Evolutionary conservation across 2,329 filamentous ascomycete genomes (phyloP).

Genomic region (Penicillium verrucosum): DNA sequence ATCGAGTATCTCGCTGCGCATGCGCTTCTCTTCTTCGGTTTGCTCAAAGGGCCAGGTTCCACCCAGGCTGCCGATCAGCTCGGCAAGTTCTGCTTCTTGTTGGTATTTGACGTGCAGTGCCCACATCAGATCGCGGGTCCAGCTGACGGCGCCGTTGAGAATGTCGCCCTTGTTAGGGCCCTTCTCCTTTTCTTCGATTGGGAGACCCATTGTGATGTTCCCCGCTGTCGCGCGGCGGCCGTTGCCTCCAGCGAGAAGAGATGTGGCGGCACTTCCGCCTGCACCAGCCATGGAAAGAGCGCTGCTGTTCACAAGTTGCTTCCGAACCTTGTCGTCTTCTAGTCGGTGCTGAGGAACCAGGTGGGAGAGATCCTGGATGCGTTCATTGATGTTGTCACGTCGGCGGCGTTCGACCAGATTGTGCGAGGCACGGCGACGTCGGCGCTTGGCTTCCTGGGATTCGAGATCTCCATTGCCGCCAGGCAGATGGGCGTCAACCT

Average conservation of each 20-base stretch:
- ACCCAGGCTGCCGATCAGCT: slow-evolving; percentile 68
- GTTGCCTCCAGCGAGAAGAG: slow-evolving; percentile 78
- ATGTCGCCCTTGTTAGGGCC: slow-evolving; percentile 99
- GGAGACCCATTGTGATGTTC: slow-evolving; percentile 88
- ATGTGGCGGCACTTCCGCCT: slow-evolving; percentile 64
- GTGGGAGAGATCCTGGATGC: slow-evolving; percentile 93
- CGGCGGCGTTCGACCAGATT: slow-evolving; percentile 93
- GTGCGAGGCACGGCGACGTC: slow-evolving; percentile 87
- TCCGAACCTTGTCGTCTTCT: slow-evolving; percentile 95
- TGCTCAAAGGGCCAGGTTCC: slow-evolving; percentile 75
- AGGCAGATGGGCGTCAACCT: slow-evolving; percentile 60
- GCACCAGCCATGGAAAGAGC: slow-evolving; percentile 76
- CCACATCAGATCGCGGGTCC: slow-evolving; percentile 98
- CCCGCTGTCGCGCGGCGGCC: slow-evolving; percentile 75
- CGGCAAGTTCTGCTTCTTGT: slow-evolving; percentile 81
- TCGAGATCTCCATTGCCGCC: slow-evolving; percentile 55
- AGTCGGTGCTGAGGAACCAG: slow-evolving; percentile 88
- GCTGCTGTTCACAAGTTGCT: slow-evolving; percentile 88
- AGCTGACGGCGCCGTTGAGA: slow-evolving; percentile 92
- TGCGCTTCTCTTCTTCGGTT: slow-evolving; percentile 88
- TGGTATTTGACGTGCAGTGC: slow-evolving; percentile 84
- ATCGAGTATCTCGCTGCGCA: slow-evolving; percentile 89
- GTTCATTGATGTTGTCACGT: slow-evolving; percentile 97
- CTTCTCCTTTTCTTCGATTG: slow-evolving; percentile 96
- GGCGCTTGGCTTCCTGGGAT: slow-evolving; percentile 89